These are phyloP conservation scores for Raffaelea arxii DNA, from an alignment of 2,329 filamentous ascomycete species.

Conservation along the genomic window DNA sequence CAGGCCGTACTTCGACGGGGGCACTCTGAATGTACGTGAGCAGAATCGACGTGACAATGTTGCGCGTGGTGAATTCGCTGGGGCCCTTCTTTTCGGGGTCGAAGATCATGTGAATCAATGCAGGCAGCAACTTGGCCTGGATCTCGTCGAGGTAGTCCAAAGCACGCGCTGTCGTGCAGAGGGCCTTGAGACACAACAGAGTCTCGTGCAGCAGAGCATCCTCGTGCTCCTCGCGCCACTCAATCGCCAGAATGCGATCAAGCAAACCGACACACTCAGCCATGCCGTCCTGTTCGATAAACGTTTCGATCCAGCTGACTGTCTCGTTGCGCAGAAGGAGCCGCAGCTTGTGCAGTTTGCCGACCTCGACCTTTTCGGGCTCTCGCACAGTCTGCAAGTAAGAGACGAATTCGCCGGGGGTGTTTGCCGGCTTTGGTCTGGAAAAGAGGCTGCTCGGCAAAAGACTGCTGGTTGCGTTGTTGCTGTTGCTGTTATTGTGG, in stretches of 20 bases:
- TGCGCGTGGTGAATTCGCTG: slow-evolving; percentile 88
- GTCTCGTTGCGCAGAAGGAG: slow-evolving; percentile 88
- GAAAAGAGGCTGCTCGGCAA: slow-evolving; percentile 39
- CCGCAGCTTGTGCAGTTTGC: slow-evolving; percentile 86
- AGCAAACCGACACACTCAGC: slow-evolving; percentile 77
- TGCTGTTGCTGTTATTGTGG: slow-evolving; percentile 36
- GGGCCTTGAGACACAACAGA: slow-evolving; percentile 82
- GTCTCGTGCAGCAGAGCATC: slow-evolving; percentile 88
- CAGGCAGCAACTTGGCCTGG: slow-evolving; percentile 73
- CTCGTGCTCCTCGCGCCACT: slow-evolving; percentile 98
- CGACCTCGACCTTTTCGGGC: slow-evolving; percentile 81
- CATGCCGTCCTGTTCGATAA: slow-evolving; percentile 86
- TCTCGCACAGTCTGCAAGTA: slow-evolving; percentile 75
- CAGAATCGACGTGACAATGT: slow-evolving; percentile 79
- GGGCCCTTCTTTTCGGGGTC: slow-evolving; percentile 98
- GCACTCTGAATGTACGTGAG: slow-evolving; percentile 78
- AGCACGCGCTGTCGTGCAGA: slow-evolving; percentile 84
- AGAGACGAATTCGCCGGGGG: slow-evolving; percentile 74
- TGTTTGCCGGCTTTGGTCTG: slow-evolving; percentile 63
- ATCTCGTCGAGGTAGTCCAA: slow-evolving; percentile 73
- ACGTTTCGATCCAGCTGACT: slow-evolving; percentile 88
- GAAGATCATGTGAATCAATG: slow-evolving; percentile 79
- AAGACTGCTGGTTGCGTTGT: slow-evolving; percentile 28
- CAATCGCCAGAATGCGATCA: slow-evolving; percentile 86
- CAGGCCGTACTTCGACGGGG: slow-evolving; percentile 48